A percentile compares a stretch with the other conserved stretches of the same genome.
Evolutionary conservation across 768 basidiomycete species (phyloP).

Genomic region (Phanerodontia chrysosporium): DNA sequence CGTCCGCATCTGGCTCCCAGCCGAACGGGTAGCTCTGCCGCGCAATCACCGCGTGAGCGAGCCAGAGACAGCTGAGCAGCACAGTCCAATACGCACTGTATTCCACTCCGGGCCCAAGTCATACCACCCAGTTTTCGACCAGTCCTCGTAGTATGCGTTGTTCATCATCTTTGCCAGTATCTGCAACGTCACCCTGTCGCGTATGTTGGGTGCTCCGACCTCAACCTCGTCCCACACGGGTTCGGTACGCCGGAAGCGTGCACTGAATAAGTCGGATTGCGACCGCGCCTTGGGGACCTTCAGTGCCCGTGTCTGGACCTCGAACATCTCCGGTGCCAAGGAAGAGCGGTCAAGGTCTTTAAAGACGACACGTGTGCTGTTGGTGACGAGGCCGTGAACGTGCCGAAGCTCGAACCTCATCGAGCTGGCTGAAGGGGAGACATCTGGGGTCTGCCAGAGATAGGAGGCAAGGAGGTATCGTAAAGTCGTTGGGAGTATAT

Average conservation of each 20-base stretch:
- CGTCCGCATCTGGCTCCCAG: slow-evolving; percentile 88
- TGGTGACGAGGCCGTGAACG: slow-evolving; percentile 47
- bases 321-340: slow-evolving; percentile 30
- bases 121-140: slow-evolving; percentile 64
- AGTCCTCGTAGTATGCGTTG: slow-evolving; percentile 66
- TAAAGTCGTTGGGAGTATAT: slow-evolving; percentile 20
- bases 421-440: slow-evolving; percentile 16
- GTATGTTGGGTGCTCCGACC: slow-evolving; percentile 66
- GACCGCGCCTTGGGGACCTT: slow-evolving; percentile 47
- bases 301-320: slow-evolving; percentile 36
- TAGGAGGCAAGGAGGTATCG: slow-evolving; percentile 20
- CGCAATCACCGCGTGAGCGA: not conserved
- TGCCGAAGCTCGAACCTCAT: slow-evolving; percentile 65
- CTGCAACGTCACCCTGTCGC: slow-evolving; percentile 65
- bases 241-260: slow-evolving; percentile 31
- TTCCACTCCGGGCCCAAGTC: slow-evolving; percentile 61
- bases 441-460: slow-evolving; percentile 8
- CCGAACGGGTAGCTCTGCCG: slow-evolving; percentile 75
- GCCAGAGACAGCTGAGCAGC: not conserved
- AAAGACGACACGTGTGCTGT: slow-evolving; percentile 55
- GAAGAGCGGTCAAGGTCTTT: slow-evolving; percentile 40
- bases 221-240: slow-evolving; percentile 63
- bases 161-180: slow-evolving; percentile 85
- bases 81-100: slow-evolving; percentile 33
- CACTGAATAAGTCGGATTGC: slow-evolving; percentile 24